Evolutionary conservation across 176 grass and related monocot genomes (phyloP).

Genomic region (Triticum turgidum): DNA sequence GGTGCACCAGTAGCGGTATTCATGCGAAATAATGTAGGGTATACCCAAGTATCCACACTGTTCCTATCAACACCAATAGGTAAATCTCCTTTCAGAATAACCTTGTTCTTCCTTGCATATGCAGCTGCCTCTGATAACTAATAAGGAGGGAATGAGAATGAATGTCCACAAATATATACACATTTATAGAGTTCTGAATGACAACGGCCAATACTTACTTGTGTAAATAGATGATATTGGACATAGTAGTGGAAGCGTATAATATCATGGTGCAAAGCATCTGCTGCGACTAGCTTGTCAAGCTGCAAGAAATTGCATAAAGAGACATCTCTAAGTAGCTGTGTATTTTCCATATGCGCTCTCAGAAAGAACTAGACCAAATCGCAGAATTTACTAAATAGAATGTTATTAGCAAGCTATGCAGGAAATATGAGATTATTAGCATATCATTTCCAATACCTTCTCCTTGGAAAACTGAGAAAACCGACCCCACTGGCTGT

Average conservation of each 20-base stretch:
- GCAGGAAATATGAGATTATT: not conserved
- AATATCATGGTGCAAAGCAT: conserved; percentile 73
- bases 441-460: conserved; percentile 49
- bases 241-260: conserved; percentile 97
- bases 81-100: conserved; percentile 97
- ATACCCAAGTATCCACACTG: conserved; percentile 99
- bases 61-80: conserved; percentile 99
- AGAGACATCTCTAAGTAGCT: conserved; percentile 23
- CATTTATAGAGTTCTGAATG: conserved; percentile 15
- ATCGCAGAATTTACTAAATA: conserved; percentile 1
- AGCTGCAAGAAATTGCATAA: conserved; percentile 61
- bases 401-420: conserved; percentile 2
- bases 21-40: conserved; percentile 96
- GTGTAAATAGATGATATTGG: conserved; percentile 94
- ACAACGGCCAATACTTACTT: conserved; percentile 68
- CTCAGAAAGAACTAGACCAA: conserved; percentile 28
- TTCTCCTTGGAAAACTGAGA: conserved; percentile 90
- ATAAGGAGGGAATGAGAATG: conserved; percentile 29
- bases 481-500: conserved; percentile 91
- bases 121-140: conserved; percentile 86
- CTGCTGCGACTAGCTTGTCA: conserved; percentile 78
- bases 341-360: conserved; percentile 5
- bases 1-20: conserved; percentile 95
- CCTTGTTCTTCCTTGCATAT: conserved; percentile 93
- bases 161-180: not conserved